Conservation (phyloP, 208 protist genomes). For the Strigomonas culicis region DNA sequence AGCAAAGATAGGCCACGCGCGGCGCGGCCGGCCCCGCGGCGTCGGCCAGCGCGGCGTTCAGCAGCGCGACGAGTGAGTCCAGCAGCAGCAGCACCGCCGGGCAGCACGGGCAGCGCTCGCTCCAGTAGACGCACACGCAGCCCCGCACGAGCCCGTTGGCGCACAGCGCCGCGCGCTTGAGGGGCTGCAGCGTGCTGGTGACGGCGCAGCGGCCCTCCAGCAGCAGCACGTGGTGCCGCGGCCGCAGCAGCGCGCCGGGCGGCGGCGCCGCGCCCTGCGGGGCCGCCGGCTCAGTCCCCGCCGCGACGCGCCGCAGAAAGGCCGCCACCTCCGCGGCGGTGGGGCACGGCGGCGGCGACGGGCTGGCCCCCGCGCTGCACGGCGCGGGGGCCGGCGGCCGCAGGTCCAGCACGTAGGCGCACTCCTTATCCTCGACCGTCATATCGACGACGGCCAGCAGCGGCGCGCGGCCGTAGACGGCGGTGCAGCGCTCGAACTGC, state of each 20-base stretch:
- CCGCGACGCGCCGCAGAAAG: not conserved
- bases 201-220: not conserved
- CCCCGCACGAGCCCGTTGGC: slow-evolving; percentile 10
- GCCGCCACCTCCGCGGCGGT: not conserved
- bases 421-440: slow-evolving; percentile 30
- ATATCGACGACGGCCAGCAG: slow-evolving; percentile 34
- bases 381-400: not conserved
- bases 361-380: too few relatives aligned
- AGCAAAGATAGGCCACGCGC: slow-evolving; percentile 35
- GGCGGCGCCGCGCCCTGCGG: not conserved
- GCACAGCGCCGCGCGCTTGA: slow-evolving; percentile 4
- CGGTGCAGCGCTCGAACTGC: slow-evolving; percentile 29
- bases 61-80: slow-evolving; percentile 32
- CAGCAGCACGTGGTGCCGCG: not conserved
- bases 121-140: slow-evolving; percentile 51
- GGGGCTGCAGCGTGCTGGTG: not conserved
- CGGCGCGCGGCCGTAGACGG: slow-evolving; percentile 28
- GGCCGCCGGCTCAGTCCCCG: not conserved
- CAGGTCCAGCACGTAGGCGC: slow-evolving; percentile 22
- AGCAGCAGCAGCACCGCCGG: slow-evolving; percentile 44
- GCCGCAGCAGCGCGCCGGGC: not conserved
- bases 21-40: not conserved
- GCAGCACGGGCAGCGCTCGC: slow-evolving; percentile 57
- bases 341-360: not conserved
- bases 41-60: slow-evolving; percentile 18